Evolutionary conservation across 179 eudicot species (phyloP).

Genomic region (Camellia oleifera): DNA sequence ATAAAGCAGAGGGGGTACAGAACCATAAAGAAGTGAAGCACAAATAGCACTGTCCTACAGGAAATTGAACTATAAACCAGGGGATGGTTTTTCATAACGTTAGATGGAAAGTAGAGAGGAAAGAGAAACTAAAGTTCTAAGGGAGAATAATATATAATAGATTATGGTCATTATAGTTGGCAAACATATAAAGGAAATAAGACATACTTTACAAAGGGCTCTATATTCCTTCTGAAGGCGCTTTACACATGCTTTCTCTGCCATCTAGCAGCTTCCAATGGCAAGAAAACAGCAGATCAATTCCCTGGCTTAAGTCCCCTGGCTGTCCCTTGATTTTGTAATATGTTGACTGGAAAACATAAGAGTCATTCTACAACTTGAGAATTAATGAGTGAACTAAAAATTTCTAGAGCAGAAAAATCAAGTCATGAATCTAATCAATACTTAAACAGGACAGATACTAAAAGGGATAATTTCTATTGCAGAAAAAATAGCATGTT

Average conservation of each 20-base stretch:
- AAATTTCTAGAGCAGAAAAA: background rate
- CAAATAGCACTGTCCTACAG: no score
- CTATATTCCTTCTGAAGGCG: constrained; percentile 95
- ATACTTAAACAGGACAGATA: background rate
- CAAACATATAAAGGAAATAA: background rate
- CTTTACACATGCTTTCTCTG: constrained; percentile 92
- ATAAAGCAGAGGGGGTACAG: background rate
- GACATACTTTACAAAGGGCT: constrained; percentile 82
- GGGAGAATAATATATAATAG: background rate
- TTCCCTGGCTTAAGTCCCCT: constrained; percentile 1
- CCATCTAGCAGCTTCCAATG: constrained; percentile 46
- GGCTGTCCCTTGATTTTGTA: background rate
- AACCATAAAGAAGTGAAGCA: background rate
- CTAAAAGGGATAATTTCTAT: background rate
- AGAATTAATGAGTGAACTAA: background rate
- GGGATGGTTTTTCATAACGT: background rate
- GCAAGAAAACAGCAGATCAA: background rate
- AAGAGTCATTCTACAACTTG: background rate
- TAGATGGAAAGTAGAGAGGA: background rate
- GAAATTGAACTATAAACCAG: background rate
- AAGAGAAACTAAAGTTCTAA: background rate
- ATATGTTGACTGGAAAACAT: constrained; percentile 1
- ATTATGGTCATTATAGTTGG: background rate
- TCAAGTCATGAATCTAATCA: background rate
- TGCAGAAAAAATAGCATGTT: background rate